These are phyloP conservation scores for Hsuehochloa calcarea DNA, from an alignment of 176 grass and related monocot species.

Conservation along the genomic window DNA sequence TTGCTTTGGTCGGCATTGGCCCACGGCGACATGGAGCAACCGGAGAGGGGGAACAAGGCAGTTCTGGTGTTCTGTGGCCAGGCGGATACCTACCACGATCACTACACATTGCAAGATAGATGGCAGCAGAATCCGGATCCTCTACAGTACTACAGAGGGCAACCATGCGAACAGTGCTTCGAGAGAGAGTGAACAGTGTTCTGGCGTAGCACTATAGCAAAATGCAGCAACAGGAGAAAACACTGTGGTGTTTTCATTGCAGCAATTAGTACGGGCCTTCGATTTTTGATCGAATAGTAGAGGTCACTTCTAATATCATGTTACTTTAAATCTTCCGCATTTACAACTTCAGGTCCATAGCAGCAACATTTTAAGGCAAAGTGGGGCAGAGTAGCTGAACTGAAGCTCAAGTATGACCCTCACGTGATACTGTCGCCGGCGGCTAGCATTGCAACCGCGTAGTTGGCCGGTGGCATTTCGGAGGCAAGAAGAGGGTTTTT, in stretches of 20 bases:
- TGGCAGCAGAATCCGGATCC: constrained; percentile 6
- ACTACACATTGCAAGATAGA: constrained; percentile 20
- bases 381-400: constrained; percentile 33
- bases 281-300: too few relatives aligned
- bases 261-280: too few relatives aligned
- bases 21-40: not conserved
- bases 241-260: too few relatives aligned
- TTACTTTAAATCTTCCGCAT: too few relatives aligned
- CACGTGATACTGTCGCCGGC: constrained; percentile 5
- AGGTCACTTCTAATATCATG: too few relatives aligned
- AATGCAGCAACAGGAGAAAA: too few relatives aligned
- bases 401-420: constrained; percentile 58
- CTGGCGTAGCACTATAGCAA: too few relatives aligned
- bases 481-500: not conserved
- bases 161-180: too few relatives aligned
- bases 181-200: too few relatives aligned
- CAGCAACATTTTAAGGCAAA: constrained; percentile 36
- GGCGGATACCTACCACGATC: constrained; percentile 27
- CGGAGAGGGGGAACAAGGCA: constrained; percentile 30
- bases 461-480: too few relatives aligned
- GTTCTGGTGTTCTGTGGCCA: constrained; percentile 34
- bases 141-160: too few relatives aligned
- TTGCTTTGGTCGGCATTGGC: constrained; percentile 36
- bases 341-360: constrained; percentile 1
- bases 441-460: not conserved